These are phyloP conservation scores for Fistulinella prunicolor DNA, from an alignment of 768 basidiomycete genomes.

Conservation along the genomic window DNA sequence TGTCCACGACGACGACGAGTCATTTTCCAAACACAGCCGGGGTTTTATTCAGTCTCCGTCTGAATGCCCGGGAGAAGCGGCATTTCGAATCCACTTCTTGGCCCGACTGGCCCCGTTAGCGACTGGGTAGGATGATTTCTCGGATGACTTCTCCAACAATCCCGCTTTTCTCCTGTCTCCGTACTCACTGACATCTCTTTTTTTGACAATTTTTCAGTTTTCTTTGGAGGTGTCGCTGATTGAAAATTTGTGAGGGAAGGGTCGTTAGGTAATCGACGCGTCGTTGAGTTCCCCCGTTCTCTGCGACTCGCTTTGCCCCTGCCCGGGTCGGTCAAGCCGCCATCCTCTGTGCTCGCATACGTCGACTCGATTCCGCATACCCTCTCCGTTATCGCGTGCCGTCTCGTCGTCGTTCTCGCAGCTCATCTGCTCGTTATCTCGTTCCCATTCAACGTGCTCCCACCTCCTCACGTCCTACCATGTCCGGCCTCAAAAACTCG, in stretches of 20 bases:
- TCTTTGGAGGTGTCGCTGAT: constrained; percentile 20
- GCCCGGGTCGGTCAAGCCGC: constrained; percentile 17
- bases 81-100: neutral
- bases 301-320: constrained; percentile 24
- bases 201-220: constrained; percentile 1
- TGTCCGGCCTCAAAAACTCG: constrained; percentile 82
- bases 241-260: constrained; percentile 19
- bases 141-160: neutral
- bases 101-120: constrained; percentile 10
- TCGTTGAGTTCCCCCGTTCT: constrained; percentile 21
- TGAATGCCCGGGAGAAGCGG: neutral
- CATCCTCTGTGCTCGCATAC: constrained; percentile 6
- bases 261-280: constrained; percentile 34
- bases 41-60: constrained; percentile 16
- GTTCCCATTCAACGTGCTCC: neutral
- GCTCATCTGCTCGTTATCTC: constrained; percentile 3
- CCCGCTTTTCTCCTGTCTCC: neutral
- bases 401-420: neutral
- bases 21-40: constrained; percentile 6
- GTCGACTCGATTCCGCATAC: neutral
- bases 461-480: constrained; percentile 22
- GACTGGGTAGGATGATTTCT: constrained; percentile 6
- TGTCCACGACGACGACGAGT: constrained; percentile 9
- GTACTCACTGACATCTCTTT: neutral
- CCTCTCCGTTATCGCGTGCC: neutral